Conservation (phyloP, 2,329 filamentous ascomycete species). For the Hymenoscyphus infarciens region DNA sequence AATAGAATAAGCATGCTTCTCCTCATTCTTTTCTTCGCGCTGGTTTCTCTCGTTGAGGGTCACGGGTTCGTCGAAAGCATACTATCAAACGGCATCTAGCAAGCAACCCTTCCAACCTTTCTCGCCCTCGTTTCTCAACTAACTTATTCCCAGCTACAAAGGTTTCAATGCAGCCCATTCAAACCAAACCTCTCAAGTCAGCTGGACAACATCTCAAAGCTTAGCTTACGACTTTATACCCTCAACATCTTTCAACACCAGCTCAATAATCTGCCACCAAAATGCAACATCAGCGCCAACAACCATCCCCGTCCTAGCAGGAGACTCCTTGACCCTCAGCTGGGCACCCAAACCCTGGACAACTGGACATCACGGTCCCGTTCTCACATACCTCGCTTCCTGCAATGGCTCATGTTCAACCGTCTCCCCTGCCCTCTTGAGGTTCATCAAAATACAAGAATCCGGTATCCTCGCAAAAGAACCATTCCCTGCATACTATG, state of each 20-base stretch:
- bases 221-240: neutral
- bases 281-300: slow-evolving; percentile 45
- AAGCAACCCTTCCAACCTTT: no score
- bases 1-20: no score
- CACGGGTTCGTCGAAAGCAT: no score
- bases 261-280: slow-evolving; percentile 60
- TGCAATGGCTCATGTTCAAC: slow-evolving; percentile 36
- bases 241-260: slow-evolving; percentile 17
- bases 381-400: slow-evolving; percentile 23
- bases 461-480: slow-evolving; percentile 34
- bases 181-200: neutral
- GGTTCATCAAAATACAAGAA: slow-evolving; percentile 42
- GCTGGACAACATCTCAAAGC: neutral
- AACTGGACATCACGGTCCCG: slow-evolving; percentile 56
- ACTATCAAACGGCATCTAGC: no score
- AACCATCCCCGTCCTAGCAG: slow-evolving; percentile 54
- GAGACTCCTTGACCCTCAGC: slow-evolving; percentile 52
- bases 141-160: no score
- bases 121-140: no score
- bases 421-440: slow-evolving; percentile 37
- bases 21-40: no score
- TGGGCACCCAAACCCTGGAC: slow-evolving; percentile 46
- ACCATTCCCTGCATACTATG: slow-evolving; percentile 35
- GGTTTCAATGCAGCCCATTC: no score
- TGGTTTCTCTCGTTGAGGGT: no score